These are phyloP conservation scores for Babesia bovis DNA, from an alignment of 169 alveolate genomes.

Conservation along the genomic window DNA sequence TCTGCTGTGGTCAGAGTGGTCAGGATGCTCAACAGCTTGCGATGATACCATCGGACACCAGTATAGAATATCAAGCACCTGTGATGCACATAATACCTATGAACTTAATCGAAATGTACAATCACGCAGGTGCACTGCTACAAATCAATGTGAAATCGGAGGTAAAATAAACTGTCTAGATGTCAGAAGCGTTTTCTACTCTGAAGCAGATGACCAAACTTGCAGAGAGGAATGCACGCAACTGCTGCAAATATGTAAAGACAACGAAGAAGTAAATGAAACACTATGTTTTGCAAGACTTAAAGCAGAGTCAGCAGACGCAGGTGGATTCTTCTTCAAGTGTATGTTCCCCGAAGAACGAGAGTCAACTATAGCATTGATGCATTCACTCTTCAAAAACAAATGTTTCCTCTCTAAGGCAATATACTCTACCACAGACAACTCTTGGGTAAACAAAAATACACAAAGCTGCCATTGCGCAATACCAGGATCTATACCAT, in stretches of 20 bases:
- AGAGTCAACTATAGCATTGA: constrained; percentile 2
- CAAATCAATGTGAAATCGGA: constrained; percentile 7
- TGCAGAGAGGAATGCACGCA: constrained; percentile 31
- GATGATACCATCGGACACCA: constrained; percentile 6
- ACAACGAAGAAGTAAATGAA: not conserved
- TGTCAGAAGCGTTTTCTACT: constrained; percentile 23
- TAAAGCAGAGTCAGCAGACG: not conserved
- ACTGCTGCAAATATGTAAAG: constrained; percentile 21
- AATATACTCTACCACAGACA: constrained; percentile 3
- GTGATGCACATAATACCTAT: constrained; percentile 6
- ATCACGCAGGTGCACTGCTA: not conserved
- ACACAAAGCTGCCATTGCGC: constrained; percentile 54
- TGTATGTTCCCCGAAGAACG: constrained; percentile 24
- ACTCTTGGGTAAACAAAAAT: constrained; percentile 29
- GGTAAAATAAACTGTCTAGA: not conserved
- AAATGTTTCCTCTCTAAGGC: constrained; percentile 47
- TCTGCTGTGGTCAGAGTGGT: constrained; percentile 34
- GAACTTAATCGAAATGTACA: not conserved
- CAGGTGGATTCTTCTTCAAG: constrained; percentile 27
- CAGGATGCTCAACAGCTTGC: constrained; percentile 38
- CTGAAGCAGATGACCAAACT: not conserved
- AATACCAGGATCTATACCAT: constrained; percentile 46
- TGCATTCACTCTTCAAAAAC: constrained; percentile 10
- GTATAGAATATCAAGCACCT: constrained; percentile 8
- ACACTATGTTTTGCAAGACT: constrained; percentile 32